phyloP scores from a whole-genome alignment of 371 early-diverging fungal species.

The Mortierella polycephala region DNA sequence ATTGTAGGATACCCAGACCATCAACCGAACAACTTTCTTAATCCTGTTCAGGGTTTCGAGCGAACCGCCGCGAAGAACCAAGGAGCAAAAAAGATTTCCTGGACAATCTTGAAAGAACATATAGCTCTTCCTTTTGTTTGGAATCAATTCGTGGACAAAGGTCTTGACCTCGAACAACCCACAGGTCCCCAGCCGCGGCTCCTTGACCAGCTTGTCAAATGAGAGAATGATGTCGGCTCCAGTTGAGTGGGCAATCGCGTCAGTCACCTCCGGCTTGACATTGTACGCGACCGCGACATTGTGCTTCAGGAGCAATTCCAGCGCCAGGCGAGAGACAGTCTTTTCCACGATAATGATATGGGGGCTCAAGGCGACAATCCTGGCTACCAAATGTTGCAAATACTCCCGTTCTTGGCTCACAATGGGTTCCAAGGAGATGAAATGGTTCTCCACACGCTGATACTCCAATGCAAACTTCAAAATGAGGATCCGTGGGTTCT shows the following conservation, averaged over 20 bases:
- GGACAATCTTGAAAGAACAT: conserved; percentile 88
- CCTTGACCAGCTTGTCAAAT: conserved; percentile 78
- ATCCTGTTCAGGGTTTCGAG: conserved; percentile 68
- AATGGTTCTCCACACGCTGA: conserved; percentile 82
- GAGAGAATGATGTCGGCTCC: conserved; percentile 84
- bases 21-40: conserved; percentile 81
- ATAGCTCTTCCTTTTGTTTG: conserved; percentile 84
- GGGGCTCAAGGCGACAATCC: conserved; percentile 81
- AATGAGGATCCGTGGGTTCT: conserved; percentile 83
- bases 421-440: conserved; percentile 84
- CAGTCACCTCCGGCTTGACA: conserved; percentile 84
- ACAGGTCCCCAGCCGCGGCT: conserved; percentile 81
- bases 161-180: conserved; percentile 79
- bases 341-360: conserved; percentile 83
- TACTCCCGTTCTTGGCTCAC: conserved; percentile 89
- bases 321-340: conserved; percentile 80
- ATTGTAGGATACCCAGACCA: conserved; percentile 85
- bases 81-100: conserved; percentile 81
- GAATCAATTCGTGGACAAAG: conserved; percentile 78
- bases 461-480: conserved; percentile 90
- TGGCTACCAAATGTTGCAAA: conserved; percentile 75
- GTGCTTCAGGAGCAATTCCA: conserved; percentile 82
- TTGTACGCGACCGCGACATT: conserved; percentile 83
- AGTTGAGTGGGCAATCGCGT: conserved; percentile 85
- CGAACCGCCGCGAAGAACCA: conserved; percentile 88